These are phyloP conservation scores for Entonaema liquescens DNA, from an alignment of 495 filamentous ascomycete genomes.

Conservation along the genomic window DNA sequence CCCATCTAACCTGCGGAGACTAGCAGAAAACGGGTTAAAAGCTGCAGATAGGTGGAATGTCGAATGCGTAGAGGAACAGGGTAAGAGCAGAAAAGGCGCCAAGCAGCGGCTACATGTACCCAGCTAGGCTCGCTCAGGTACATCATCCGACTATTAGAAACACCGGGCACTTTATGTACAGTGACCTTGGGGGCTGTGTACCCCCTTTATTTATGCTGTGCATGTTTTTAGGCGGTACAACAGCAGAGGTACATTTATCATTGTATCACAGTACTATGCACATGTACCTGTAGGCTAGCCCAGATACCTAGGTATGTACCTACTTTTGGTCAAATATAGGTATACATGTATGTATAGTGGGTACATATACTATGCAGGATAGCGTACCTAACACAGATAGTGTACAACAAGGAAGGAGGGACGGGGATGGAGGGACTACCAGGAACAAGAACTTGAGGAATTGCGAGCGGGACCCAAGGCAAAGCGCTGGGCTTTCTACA, in stretches of 20 bases:
- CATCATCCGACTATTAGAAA: constrained; percentile 34
- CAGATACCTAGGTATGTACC: too few species aligned
- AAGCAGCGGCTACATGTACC: constrained; percentile 36
- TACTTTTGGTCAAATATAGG: too few species aligned
- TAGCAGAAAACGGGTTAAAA: constrained; percentile 2
- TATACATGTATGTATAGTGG: background rate
- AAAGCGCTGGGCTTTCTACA: constrained; percentile 32
- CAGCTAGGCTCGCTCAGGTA: constrained; percentile 23
- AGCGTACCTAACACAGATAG: constrained; percentile 1
- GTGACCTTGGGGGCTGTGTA: constrained; percentile 29
- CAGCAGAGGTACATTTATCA: background rate
- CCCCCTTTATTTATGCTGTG: constrained; percentile 35
- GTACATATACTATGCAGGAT: background rate
- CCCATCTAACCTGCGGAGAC: background rate
- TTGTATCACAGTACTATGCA: background rate
- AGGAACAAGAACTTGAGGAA: constrained; percentile 14
- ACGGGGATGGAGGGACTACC: constrained; percentile 8
- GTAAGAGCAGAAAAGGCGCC: constrained; percentile 6
- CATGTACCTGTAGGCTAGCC: too few species aligned
- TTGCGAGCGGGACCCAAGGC: constrained; percentile 21
- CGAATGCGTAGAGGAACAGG: background rate
- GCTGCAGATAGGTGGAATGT: background rate
- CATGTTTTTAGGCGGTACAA: constrained; percentile 5
- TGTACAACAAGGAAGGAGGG: background rate
- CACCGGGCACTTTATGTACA: constrained; percentile 25